Conservation (phyloP, 2,329 filamentous ascomycete species). For the Parafenestella ontariensis region DNA sequence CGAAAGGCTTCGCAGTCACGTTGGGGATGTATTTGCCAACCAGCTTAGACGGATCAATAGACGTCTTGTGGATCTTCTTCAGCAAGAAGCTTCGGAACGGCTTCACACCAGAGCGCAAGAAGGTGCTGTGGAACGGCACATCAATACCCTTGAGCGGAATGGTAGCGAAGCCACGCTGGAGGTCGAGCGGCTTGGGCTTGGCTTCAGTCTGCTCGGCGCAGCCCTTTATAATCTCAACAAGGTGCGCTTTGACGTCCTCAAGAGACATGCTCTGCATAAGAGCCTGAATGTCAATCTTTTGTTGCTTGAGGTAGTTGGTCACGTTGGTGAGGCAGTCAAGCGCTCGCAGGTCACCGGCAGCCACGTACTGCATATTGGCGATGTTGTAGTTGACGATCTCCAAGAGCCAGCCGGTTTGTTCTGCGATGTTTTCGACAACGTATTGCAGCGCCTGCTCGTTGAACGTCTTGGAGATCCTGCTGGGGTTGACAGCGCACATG, state of each 20-base stretch:
- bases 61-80: slow-evolving; percentile 99
- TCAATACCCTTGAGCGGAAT: slow-evolving; percentile 97
- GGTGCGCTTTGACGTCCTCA: slow-evolving; percentile 88
- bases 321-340: slow-evolving; percentile 75
- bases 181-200: slow-evolving; percentile 86
- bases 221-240: slow-evolving; percentile 88
- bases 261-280: slow-evolving; percentile 85
- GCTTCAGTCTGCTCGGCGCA: slow-evolving; percentile 85
- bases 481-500: slow-evolving; percentile 99
- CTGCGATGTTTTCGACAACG: slow-evolving; percentile 92
- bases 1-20: slow-evolving; percentile 94
- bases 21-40: slow-evolving; percentile 99
- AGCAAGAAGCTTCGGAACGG: slow-evolving; percentile 97
- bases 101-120: slow-evolving; percentile 97
- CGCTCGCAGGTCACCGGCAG: slow-evolving; percentile 70
- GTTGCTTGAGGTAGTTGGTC: slow-evolving; percentile 92
- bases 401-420: slow-evolving; percentile 92
- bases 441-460: slow-evolving; percentile 97
- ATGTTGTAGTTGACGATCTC: slow-evolving; percentile 98
- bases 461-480: slow-evolving; percentile 97
- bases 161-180: slow-evolving; percentile 94
- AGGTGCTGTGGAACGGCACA: slow-evolving; percentile 98
- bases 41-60: slow-evolving; percentile 95
- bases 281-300: slow-evolving; percentile 96
- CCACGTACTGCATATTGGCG: slow-evolving; percentile 74